phyloP scores from a whole-genome alignment of 495 filamentous ascomycete species.

The Penicillium macrosclerotiorum region DNA sequence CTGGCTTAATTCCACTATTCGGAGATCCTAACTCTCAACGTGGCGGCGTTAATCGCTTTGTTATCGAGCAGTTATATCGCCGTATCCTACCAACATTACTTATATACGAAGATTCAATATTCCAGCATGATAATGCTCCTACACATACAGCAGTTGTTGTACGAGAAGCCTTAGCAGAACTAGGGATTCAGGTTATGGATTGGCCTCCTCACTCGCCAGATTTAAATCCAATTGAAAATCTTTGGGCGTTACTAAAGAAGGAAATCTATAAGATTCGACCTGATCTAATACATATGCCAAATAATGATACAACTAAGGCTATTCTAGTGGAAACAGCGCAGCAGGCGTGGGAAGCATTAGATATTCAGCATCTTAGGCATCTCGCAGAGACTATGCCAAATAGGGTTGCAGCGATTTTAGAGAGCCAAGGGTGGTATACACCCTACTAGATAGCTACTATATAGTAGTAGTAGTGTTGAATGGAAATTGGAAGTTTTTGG shows the following conservation, averaged over 20 bases:
- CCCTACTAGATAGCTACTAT: background rate
- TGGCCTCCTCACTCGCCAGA: constrained; percentile 16
- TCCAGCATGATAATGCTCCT: constrained; percentile 6
- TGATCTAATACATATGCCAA: background rate
- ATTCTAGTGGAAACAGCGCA: background rate
- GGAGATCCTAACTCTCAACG: background rate
- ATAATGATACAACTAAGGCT: background rate
- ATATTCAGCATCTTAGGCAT: background rate
- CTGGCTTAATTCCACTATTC: constrained; percentile 7
- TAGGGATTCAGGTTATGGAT: constrained; percentile 2
- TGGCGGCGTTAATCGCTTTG: background rate
- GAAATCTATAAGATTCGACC: background rate
- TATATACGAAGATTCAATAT: no score
- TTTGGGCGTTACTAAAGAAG: constrained; percentile 4
- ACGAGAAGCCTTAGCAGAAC: constrained; percentile 1
- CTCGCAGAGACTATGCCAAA: constrained; percentile 3
- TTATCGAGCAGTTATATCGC: background rate
- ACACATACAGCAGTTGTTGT: background rate
- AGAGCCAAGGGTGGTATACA: constrained; percentile 1
- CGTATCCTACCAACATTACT: background rate
- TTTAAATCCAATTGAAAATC: constrained; percentile 15
- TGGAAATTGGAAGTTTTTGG: background rate
- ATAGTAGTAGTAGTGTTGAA: no score
- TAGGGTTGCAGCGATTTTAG: background rate
- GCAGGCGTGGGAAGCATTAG: no score